These are phyloP conservation scores for Bacterosira constricta DNA, from an alignment of 108 stramenopile genomes.

Conservation along the genomic window DNA sequence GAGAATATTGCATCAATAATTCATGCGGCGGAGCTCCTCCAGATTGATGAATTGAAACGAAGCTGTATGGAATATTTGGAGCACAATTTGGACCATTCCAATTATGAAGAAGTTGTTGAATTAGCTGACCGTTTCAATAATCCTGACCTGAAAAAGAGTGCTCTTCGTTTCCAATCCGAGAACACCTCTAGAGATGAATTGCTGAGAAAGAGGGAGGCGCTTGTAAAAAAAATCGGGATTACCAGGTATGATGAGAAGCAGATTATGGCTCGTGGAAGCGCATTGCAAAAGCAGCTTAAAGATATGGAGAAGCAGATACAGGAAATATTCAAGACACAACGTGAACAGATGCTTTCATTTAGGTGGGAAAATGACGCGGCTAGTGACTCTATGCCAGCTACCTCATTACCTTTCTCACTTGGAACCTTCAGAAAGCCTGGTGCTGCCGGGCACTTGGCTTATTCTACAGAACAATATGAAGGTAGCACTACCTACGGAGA, in stretches of 20 bases:
- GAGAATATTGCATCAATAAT: not conserved
- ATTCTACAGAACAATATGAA: no score
- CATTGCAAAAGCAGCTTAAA: not conserved
- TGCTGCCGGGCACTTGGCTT: no score
- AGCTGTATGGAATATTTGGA: slow-evolving; percentile 10
- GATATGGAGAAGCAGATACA: not conserved
- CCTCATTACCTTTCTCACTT: no score
- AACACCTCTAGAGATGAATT: no score
- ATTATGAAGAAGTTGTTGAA: slow-evolving; percentile 9
- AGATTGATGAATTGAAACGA: not conserved
- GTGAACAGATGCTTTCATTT: not conserved
- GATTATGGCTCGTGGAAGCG: no score
- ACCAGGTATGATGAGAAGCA: no score
- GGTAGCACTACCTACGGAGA: no score
- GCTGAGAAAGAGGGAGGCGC: no score
- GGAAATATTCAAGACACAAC: not conserved
- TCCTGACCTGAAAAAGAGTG: slow-evolving; percentile 3
- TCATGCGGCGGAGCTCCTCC: not conserved
- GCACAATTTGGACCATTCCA: slow-evolving; percentile 15
- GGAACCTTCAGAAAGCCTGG: no score
- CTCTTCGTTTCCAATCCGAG: no score
- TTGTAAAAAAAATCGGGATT: no score
- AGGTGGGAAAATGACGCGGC: not conserved
- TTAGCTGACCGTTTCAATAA: slow-evolving; percentile 2
- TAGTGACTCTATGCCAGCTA: no score